Percentiles rank a stretch among this genome's conserved stretches.
Conservation (phyloP, 306 rosid species). For the Pachyrhizus erosus region DNA sequence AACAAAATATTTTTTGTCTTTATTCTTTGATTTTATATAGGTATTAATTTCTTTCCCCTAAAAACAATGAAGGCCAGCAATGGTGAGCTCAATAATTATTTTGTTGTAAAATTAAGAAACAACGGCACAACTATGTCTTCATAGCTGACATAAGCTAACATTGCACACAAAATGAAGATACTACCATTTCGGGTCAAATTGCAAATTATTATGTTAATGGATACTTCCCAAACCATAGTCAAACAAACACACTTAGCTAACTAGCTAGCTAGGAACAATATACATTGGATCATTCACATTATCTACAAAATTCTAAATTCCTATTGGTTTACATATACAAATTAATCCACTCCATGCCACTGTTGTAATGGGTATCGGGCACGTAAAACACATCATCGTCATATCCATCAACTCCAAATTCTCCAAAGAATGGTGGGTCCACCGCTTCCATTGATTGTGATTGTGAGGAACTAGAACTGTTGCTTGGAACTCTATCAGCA, state of each 20-base stretch:
- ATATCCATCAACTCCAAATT: constrained; percentile 62
- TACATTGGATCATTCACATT: constrained; percentile 57
- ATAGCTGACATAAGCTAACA: constrained; percentile 6
- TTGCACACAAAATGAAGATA: not conserved
- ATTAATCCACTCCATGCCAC: constrained; percentile 74
- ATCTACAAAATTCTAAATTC: constrained; percentile 58
- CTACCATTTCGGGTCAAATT: constrained; percentile 2
- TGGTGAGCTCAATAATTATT: constrained; percentile 11
- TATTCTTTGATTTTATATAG: not conserved
- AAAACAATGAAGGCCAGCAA: constrained; percentile 5
- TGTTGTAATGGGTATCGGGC: constrained; percentile 51
- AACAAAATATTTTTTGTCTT: not conserved
- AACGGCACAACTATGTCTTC: not conserved
- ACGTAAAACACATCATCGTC: constrained; percentile 55
- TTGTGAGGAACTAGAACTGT: constrained; percentile 57
- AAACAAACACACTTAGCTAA: constrained; percentile 46
- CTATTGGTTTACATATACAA: constrained; percentile 47
- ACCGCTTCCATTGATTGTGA: constrained; percentile 63
- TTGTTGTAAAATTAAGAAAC: constrained; percentile 11
- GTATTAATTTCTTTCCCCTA: not conserved
- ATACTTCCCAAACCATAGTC: constrained; percentile 49
- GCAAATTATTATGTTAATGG: constrained; percentile 48
- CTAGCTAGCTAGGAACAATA: constrained; percentile 40
- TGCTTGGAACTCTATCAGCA: constrained; percentile 50
- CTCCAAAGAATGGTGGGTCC: constrained; percentile 68